Evolutionary conservation across 169 alveolate species (phyloP).

Genomic region (Amoebophrya sp.): DNA sequence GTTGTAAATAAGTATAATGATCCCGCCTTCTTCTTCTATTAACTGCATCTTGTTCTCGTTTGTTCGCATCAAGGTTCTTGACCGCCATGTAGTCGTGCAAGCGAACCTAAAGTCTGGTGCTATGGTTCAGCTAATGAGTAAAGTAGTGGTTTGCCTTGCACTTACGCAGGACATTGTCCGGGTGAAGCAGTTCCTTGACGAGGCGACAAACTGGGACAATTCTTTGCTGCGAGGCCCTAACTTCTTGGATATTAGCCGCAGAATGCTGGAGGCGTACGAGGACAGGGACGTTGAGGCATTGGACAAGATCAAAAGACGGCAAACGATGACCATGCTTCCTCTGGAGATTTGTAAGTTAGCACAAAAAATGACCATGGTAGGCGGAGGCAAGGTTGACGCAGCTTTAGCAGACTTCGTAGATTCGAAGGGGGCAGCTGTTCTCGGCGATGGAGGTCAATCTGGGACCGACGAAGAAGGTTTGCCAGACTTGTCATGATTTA

Average conservation of each 20-base stretch:
- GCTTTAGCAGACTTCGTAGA: background rate
- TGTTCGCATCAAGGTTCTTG: background rate
- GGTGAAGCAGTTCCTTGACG: background rate
- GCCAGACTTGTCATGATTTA: too few relatives aligned
- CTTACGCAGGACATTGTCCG: background rate
- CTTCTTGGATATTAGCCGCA: too few relatives aligned
- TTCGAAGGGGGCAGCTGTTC: background rate
- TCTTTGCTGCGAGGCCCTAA: too few relatives aligned
- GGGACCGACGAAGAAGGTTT: too few relatives aligned
- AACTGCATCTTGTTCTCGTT: too few relatives aligned
- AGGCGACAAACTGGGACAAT: too few relatives aligned
- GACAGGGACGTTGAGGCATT: background rate
- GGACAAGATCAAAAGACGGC: background rate
- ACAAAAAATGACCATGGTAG: background rate
- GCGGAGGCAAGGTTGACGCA: background rate
- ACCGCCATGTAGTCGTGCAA: background rate
- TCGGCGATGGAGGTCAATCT: too few relatives aligned
- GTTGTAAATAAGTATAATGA: too few relatives aligned
- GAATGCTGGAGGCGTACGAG: too few relatives aligned
- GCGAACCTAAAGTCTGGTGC: background rate
- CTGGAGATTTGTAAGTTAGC: background rate
- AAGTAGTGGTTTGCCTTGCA: background rate
- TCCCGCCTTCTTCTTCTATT: too few relatives aligned
- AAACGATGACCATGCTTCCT: background rate
- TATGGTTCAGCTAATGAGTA: background rate